These are phyloP conservation scores for Monilinia fructigena DNA, from an alignment of 2,329 filamentous ascomycete genomes.

Conservation along the genomic window DNA sequence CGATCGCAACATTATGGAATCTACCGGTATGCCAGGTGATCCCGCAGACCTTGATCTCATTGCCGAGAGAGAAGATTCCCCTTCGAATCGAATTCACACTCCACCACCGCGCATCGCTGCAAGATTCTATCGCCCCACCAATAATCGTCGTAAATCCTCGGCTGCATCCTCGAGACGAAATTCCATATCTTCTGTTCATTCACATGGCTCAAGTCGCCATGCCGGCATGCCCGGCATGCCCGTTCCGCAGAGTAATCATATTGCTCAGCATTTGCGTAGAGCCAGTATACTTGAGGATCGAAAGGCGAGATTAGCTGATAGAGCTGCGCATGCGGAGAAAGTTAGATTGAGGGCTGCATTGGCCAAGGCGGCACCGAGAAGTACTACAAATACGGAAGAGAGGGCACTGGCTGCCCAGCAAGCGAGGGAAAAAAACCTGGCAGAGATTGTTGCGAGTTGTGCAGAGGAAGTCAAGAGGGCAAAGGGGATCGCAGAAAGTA, in stretches of 20 bases:
- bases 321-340: slow-evolving; percentile 80
- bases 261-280: slow-evolving; percentile 76
- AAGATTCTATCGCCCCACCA: slow-evolving; percentile 69
- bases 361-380: slow-evolving; percentile 66
- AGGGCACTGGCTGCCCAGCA: slow-evolving; percentile 74
- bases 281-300: slow-evolving; percentile 79
- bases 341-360: slow-evolving; percentile 73
- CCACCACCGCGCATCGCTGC: slow-evolving; percentile 76
- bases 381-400: slow-evolving; percentile 69
- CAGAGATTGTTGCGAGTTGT: slow-evolving; percentile 76
- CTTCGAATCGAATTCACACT: slow-evolving; percentile 47
- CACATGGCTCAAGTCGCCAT: slow-evolving; percentile 45
- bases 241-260: slow-evolving; percentile 68
- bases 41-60: slow-evolving; percentile 35
- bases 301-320: slow-evolving; percentile 74
- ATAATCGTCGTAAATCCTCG: slow-evolving; percentile 69
- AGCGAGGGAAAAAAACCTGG: slow-evolving; percentile 75
- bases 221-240: slow-evolving; percentile 35
- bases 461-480: slow-evolving; percentile 81
- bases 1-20: slow-evolving; percentile 40
- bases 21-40: slow-evolving; percentile 28
- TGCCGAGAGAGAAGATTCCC: slow-evolving; percentile 34
- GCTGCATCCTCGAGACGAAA: slow-evolving; percentile 77
- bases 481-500: slow-evolving; percentile 78
- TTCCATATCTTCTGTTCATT: slow-evolving; percentile 73